Evolutionary conservation across 192 early-diverging fungal species (phyloP).

Genomic region (Lunasporangiospora selenospora): DNA sequence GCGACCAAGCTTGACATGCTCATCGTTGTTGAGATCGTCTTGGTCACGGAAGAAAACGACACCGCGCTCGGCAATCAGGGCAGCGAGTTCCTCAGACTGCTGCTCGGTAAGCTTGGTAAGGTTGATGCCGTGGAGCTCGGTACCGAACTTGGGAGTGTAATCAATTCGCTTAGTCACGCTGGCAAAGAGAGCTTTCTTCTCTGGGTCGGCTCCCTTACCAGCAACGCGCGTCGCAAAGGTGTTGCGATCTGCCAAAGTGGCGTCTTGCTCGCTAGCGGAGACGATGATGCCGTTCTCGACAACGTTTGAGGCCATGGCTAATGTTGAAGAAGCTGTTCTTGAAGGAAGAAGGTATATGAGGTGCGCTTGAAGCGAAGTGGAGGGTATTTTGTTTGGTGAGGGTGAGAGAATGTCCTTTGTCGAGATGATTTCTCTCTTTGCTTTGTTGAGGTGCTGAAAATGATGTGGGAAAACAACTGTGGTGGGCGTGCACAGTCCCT

Average conservation of each 20-base stretch:
- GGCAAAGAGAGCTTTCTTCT: constrained; percentile 55
- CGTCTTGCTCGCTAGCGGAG: constrained; percentile 8
- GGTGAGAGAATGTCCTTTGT: too few species aligned
- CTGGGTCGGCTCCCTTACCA: constrained; percentile 55
- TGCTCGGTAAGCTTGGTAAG: constrained; percentile 59
- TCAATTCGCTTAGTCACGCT: constrained; percentile 57
- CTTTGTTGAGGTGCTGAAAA: too few species aligned
- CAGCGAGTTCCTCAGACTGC: constrained; percentile 62
- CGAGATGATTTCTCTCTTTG: too few species aligned
- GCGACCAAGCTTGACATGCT: constrained; percentile 30
- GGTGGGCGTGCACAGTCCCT: too few species aligned
- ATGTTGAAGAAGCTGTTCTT: too few species aligned
- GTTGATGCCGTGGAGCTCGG: constrained; percentile 66
- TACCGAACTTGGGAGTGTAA: constrained; percentile 63
- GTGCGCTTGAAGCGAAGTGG: too few species aligned
- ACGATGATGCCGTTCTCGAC: constrained; percentile 12
- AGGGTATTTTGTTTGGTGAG: too few species aligned
- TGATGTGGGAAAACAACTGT: too few species aligned
- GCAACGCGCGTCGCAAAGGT: constrained; percentile 19
- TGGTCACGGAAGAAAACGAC: constrained; percentile 47
- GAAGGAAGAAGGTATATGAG: too few species aligned
- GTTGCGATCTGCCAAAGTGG: constrained; percentile 11
- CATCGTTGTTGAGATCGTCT: constrained; percentile 24
- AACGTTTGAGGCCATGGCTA: constrained; percentile 1
- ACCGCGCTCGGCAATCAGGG: constrained; percentile 57